Percentiles rank a stretch among this genome's conserved stretches.
These are phyloP conservation scores for Rhizopogon rudus DNA, from an alignment of 768 basidiomycete genomes.

Conservation along the genomic window DNA sequence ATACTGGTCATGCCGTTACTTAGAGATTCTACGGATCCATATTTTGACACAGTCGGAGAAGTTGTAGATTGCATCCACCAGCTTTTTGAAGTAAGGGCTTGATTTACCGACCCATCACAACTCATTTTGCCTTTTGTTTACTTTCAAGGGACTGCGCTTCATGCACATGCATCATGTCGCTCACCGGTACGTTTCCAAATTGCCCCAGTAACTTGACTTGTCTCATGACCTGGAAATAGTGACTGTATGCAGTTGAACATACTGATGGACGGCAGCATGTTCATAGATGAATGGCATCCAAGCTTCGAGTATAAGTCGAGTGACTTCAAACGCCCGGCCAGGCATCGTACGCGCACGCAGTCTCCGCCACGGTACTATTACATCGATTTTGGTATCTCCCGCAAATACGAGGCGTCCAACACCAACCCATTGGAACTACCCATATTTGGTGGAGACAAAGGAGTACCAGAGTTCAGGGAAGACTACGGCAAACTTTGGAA, in stretches of 20 bases:
- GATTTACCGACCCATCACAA: background rate
- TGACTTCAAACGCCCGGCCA: conserved; percentile 15
- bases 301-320: background rate
- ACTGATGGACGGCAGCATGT: conserved; percentile 25
- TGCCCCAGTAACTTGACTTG: background rate
- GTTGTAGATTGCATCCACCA: conserved; percentile 18
- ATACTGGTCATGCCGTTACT: conserved; percentile 22
- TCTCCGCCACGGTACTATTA: conserved; percentile 27
- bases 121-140: background rate
- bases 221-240: conserved; percentile 18
- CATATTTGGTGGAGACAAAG: conserved; percentile 36
- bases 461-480: conserved; percentile 33
- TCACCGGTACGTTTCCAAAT: conserved; percentile 25
- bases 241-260: conserved; percentile 29
- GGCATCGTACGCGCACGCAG: conserved; percentile 23
- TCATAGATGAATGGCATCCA: conserved; percentile 24
- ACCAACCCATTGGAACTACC: conserved; percentile 21
- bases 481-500: conserved; percentile 20
- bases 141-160: conserved; percentile 28
- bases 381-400: conserved; percentile 34
- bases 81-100: conserved; percentile 15
- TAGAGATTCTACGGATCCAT: conserved; percentile 7
- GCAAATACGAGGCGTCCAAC: conserved; percentile 21
- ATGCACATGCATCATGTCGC: conserved; percentile 34
- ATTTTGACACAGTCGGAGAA: conserved; percentile 17